These are phyloP conservation scores for Tephrocybe sp. DNA, from an alignment of 768 basidiomycete genomes.

Conservation along the genomic window DNA sequence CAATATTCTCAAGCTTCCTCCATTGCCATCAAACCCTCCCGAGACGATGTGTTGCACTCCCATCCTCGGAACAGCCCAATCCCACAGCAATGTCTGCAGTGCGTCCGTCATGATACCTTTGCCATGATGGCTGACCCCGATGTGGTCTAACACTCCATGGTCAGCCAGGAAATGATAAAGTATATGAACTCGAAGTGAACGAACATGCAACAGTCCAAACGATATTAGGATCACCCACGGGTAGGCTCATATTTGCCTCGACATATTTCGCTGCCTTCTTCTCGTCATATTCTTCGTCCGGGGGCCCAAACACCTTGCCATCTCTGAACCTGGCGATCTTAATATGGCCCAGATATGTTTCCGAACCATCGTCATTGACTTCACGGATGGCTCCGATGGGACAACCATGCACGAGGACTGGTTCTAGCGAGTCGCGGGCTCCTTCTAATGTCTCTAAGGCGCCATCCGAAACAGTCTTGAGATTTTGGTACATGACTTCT, in stretches of 20 bases:
- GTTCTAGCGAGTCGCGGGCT: constrained; percentile 21
- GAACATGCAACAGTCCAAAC: constrained; percentile 70
- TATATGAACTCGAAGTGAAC: too few species aligned
- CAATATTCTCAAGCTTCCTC: constrained; percentile 58
- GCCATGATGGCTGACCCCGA: constrained; percentile 60
- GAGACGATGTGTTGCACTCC: constrained; percentile 44
- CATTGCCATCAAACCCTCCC: constrained; percentile 50
- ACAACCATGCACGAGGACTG: constrained; percentile 39
- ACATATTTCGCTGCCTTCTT: constrained; percentile 33
- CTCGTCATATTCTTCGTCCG: constrained; percentile 27
- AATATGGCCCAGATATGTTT: constrained; percentile 53
- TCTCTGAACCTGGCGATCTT: constrained; percentile 31
- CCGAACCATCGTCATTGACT: constrained; percentile 56
- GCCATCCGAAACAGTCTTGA: constrained; percentile 27
- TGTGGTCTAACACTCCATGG: constrained; percentile 50
- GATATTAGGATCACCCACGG: constrained; percentile 52
- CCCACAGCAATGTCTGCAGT: constrained; percentile 47
- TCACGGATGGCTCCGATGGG: constrained; percentile 56
- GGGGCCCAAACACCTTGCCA: constrained; percentile 13
- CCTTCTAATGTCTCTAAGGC: constrained; percentile 31
- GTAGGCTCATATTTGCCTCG: constrained; percentile 39
- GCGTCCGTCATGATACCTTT: constrained; percentile 75
- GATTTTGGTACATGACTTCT: constrained; percentile 23
- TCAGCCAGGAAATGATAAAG: too few species aligned
- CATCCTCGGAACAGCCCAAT: constrained; percentile 71